These are phyloP conservation scores for Pisolithus orientalis DNA, from an alignment of 768 basidiomycete genomes.

Conservation along the genomic window DNA sequence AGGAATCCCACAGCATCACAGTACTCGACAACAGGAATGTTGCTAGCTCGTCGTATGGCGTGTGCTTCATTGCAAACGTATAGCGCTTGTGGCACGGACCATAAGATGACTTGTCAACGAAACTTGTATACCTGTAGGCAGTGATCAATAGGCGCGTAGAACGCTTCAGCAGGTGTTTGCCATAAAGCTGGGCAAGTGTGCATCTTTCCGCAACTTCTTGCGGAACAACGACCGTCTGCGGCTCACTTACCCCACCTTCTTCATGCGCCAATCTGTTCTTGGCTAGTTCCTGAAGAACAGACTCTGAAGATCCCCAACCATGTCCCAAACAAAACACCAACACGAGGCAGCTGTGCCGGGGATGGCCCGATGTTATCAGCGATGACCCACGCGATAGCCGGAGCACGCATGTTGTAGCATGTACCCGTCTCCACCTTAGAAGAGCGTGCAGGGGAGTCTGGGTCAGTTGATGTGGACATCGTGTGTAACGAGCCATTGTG, in stretches of 20 bases:
- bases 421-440: constrained; percentile 67
- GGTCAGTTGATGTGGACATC: constrained; percentile 51
- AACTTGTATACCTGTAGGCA: too few species aligned
- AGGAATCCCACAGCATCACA: too few species aligned
- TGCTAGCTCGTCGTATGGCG: too few species aligned
- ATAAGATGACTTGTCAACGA: too few species aligned
- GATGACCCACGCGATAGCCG: constrained; percentile 50
- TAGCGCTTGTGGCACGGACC: too few species aligned
- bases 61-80: too few species aligned
- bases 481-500: constrained; percentile 23
- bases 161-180: too few species aligned
- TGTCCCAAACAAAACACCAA: constrained; percentile 80
- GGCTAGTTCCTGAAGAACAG: constrained; percentile 57
- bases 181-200: too few species aligned
- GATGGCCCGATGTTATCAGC: constrained; percentile 39
- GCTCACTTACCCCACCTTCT: constrained; percentile 3
- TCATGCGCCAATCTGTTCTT: constrained; percentile 41
- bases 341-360: constrained; percentile 5
- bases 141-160: too few species aligned
- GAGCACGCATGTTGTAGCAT: constrained; percentile 61
- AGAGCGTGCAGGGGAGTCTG: constrained; percentile 59
- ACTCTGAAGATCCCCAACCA: constrained; percentile 73
- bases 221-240: constrained; percentile 33
- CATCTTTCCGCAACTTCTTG: constrained; percentile 53
- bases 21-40: too few species aligned